Conservation (phyloP, 2,329 filamentous ascomycete species). For the Apiospora marii region DNA sequence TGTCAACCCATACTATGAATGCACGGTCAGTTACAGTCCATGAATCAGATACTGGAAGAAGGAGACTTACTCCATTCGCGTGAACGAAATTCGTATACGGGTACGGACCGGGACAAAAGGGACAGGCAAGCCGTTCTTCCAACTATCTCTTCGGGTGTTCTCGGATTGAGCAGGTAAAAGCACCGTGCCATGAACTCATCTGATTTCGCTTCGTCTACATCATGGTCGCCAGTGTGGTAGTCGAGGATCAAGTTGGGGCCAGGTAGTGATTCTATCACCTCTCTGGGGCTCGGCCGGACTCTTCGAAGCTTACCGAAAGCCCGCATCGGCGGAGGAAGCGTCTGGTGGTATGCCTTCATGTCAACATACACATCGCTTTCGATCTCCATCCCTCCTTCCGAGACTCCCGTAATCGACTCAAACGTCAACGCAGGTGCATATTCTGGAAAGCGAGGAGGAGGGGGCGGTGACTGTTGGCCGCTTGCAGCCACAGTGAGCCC, state of each 20-base stretch:
- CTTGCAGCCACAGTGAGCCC: not conserved
- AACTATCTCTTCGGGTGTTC: not conserved
- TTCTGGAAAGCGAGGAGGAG: not conserved
- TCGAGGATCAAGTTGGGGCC: not conserved
- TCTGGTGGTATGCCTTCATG: not conserved
- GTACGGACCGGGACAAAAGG: not conserved
- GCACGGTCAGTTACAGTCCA: not conserved
- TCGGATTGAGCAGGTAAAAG: not conserved
- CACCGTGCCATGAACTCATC: not conserved
- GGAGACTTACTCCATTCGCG: not conserved
- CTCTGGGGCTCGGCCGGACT: not conserved
- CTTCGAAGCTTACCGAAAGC: not conserved
- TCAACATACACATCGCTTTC: not conserved
- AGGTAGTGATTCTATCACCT: not conserved
- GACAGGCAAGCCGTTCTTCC: not conserved
- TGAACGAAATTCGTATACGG: not conserved
- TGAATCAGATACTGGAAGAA: not conserved
- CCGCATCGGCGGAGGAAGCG: not conserved
- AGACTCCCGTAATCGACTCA: not conserved
- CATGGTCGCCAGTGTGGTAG: not conserved
- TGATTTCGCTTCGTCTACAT: not conserved
- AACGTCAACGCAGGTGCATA: not conserved
- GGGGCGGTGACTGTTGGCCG: not conserved
- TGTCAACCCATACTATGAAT: not conserved
- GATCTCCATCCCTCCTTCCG: not conserved